Base-by-base conservation (phyloP, 768 basidiomycete species). In the Russula compacta region DNA sequence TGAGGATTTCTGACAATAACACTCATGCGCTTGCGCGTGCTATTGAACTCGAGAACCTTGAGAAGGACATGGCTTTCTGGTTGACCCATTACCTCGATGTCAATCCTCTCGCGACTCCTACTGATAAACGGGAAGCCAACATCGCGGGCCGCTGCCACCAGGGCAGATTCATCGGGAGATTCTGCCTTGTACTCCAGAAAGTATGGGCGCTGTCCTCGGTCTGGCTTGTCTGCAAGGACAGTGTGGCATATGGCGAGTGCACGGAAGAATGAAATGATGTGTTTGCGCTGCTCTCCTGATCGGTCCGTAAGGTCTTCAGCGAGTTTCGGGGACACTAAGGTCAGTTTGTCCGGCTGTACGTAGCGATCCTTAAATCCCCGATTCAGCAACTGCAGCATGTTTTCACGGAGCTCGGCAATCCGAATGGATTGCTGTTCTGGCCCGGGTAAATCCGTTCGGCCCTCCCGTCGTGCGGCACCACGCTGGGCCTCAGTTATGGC, bases 401-500 rank as follows among this genome's bases (percentile, higher is more conserved):
- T 76, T 44, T 80, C 75, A 73, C 93, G 94, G 60, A 89, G 78
- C 17, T 66, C 72, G 0, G 74, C 76, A 12, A 98, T 78, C 69
- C 84, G 82, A 56, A 78, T 79, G 42, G 78, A 79, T 53, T 95
- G 82, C 69, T 92, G 90, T 54, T 81, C 79, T 10, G 87, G 86
- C 60, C 87, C 83, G 57, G 86, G 70, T 0, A 80, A 69, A 40
- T 90, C 84, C 2, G 76, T 79, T 40, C 79, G 79, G 10, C 93
- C 93, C 64, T 92, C 83, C 1, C 95, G 81, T 55, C 87, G 87
- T 0, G 91, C 92, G 0, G 92, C 89, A 39, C 95, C 95, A 24
- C 92, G 83, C 73, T 95, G 93, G 0, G 95, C 95, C 73, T 98
- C 95, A 0, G 95, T 98, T 61, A 98, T 71, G 8, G 95, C 95